These are phyloP conservation scores for Candida boleticola DNA, from an alignment of 805 yeast species.

Conservation along the genomic window DNA sequence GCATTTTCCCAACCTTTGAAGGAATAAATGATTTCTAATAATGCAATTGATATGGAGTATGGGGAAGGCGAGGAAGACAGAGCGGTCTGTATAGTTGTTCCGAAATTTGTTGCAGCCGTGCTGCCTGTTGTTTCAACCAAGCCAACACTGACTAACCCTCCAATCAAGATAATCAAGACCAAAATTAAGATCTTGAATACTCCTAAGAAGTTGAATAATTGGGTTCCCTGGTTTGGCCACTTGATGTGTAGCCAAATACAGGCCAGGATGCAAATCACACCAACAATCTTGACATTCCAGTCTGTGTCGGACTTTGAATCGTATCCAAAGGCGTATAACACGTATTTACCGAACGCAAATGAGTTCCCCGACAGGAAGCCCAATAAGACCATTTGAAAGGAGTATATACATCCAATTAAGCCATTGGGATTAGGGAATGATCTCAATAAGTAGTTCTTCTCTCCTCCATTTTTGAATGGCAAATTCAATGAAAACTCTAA, in stretches of 20 bases:
- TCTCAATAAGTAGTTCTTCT: constrained; percentile 37
- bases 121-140: constrained; percentile 6
- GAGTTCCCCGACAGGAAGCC: constrained; percentile 65
- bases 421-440: constrained; percentile 33
- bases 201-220: constrained; percentile 54
- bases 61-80: constrained; percentile 8
- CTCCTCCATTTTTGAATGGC: constrained; percentile 43
- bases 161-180: constrained; percentile 47
- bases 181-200: constrained; percentile 51
- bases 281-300: constrained; percentile 45
- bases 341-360: constrained; percentile 62
- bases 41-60: constrained; percentile 54
- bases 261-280: constrained; percentile 45
- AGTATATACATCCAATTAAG: constrained; percentile 37
- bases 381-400: constrained; percentile 53
- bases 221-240: constrained; percentile 50
- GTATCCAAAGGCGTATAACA: constrained; percentile 38
- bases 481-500: constrained; percentile 39
- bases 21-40: constrained; percentile 59
- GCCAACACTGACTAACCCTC: constrained; percentile 32
- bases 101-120: constrained; percentile 34
- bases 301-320: constrained; percentile 18
- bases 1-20: constrained; percentile 74
- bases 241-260: constrained; percentile 47
- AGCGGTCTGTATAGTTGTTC: constrained; percentile 4